Conservation (phyloP, 2,329 filamentous ascomycete species). For the Stagonosporopsis cucurbitacearum region DNA sequence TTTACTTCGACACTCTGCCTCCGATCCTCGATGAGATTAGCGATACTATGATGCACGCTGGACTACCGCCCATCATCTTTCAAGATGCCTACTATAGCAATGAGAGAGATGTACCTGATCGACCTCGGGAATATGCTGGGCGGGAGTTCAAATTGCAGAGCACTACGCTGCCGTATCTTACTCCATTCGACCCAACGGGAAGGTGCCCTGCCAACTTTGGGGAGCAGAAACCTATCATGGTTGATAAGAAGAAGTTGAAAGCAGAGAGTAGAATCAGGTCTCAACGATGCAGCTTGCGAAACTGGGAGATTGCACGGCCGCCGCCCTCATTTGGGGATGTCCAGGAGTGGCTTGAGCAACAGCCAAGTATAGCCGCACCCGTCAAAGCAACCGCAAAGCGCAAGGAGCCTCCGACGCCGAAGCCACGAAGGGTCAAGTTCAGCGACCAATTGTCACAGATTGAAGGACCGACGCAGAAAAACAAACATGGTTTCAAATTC, state of each 20-base stretch:
- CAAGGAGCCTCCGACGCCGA: conserved; percentile 17
- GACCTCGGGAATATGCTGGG: conserved; percentile 82
- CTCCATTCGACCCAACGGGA: conserved; percentile 73
- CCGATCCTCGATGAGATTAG: conserved; percentile 57
- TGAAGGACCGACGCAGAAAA: conserved; percentile 83
- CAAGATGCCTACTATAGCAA: conserved; percentile 86
- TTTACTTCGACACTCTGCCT: conserved; percentile 50
- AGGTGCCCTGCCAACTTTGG: conserved; percentile 64
- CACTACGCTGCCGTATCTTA: conserved; percentile 77
- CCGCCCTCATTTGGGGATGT: conserved; percentile 78
- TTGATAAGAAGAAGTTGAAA: conserved; percentile 62
- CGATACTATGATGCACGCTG: conserved; percentile 63
- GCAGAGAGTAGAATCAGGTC: conserved; percentile 60
- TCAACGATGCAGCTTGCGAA: conserved; percentile 65
- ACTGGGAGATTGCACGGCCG: conserved; percentile 76
- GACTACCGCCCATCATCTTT: conserved; percentile 74
- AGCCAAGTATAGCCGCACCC: conserved; percentile 29
- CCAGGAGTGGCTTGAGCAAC: conserved; percentile 65
- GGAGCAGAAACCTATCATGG: conserved; percentile 54
- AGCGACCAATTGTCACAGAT: conserved; percentile 75
- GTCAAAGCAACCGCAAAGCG: conserved; percentile 5
- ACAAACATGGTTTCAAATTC: conserved; percentile 83
- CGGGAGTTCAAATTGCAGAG: conserved; percentile 81
- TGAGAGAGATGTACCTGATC: conserved; percentile 80
- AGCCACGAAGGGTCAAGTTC: conserved; percentile 25